Evolutionary conservation across 1,139 yeast species (phyloP), one percentile per base, ranked within the genome.

Genomic region (Debaryomyces subglobosus): DNA sequence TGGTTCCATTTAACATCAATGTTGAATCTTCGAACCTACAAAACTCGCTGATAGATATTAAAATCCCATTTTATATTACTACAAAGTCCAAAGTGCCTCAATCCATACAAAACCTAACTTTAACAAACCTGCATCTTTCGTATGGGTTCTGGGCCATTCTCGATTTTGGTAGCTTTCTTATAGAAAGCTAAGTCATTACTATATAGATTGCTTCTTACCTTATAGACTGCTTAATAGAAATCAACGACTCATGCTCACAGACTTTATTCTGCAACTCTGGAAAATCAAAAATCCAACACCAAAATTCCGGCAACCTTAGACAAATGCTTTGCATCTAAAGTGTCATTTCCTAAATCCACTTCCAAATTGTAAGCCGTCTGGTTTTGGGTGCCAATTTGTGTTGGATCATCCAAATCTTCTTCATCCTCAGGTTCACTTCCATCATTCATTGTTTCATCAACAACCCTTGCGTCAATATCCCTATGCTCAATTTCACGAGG

Each of bases 291-390:
- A 57, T 83, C 88, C 51, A 83, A 58, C n/a, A 81, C 71, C 40
- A 83, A 64, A 21, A 81, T 65, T 2, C 86, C 87, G 1, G 85
- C 81, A 12, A 82, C 67, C 29, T 77, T 77, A 10, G 77, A 72
- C 44, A 83, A 59, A 60, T 82, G 85, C 43, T 81, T 68, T 2
- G 82, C 70, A 57, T 82, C 85, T 41, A 82, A 59, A 8, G 70
- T 68, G 49, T 74, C 75, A 46, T 65, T 67, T 4, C 62, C 53
- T 24, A 51, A 30, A 30, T 55, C 52, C 40, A 48, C 42, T 15
- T 49, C 48, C 24, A 58, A 46, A 46, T 59, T 54, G 46, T 38
- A 50, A 27, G 64, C 49, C 7, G 58, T 48, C 33, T 57, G 58
- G n/a, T 55, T 46, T 46, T 65, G 68, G 2, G 69, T 61, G 34